A percentile compares a stretch with the other conserved stretches of the same genome.
Evolutionary conservation across 768 basidiomycete genomes (phyloP).

Genomic region (Porphyrellus cyaneotinctus): DNA sequence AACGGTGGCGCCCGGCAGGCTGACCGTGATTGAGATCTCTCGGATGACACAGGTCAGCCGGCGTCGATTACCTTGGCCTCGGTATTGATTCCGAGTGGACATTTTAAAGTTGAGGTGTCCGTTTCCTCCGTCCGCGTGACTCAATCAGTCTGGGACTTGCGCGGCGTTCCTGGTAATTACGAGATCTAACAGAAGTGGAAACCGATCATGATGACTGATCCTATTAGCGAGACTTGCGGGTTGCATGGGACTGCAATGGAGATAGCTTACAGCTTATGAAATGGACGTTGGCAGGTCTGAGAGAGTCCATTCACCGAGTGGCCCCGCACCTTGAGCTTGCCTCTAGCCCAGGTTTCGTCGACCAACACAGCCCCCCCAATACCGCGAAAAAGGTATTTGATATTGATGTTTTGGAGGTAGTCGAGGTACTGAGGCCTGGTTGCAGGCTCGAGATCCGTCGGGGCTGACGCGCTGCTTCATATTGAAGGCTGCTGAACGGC

Average conservation of each 20-base stretch:
- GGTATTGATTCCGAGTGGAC: constrained; percentile 22
- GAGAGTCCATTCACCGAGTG: constrained; percentile 7
- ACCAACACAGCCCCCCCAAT: constrained; percentile 7
- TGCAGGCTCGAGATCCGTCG: constrained; percentile 21
- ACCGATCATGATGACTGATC: constrained; percentile 18
- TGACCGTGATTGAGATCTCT: constrained; percentile 14
- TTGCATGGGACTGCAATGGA: constrained; percentile 13
- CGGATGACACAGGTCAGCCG: constrained; percentile 11
- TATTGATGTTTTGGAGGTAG: constrained; percentile 14
- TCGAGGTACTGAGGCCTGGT: constrained; percentile 21
- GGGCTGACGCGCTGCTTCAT: constrained; percentile 8
- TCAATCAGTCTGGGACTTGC: constrained; percentile 18
- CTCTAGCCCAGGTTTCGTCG: constrained; percentile 14
- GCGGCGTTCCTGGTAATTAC: constrained; percentile 25
- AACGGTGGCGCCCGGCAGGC: constrained; percentile 26
- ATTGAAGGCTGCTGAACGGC: constrained; percentile 10
- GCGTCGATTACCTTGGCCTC: constrained; percentile 19
- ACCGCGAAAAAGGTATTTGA: constrained; percentile 18
- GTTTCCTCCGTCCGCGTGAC: constrained; percentile 19
- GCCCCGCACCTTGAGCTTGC: constrained; percentile 1
- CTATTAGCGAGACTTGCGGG: constrained; percentile 17
- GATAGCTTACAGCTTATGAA: constrained; percentile 17
- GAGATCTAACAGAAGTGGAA: constrained; percentile 20
- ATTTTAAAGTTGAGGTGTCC: constrained; percentile 22
- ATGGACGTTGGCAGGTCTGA: constrained; percentile 11